Conservation (phyloP, 768 basidiomycete genomes). For the Boletellus ananas region DNA sequence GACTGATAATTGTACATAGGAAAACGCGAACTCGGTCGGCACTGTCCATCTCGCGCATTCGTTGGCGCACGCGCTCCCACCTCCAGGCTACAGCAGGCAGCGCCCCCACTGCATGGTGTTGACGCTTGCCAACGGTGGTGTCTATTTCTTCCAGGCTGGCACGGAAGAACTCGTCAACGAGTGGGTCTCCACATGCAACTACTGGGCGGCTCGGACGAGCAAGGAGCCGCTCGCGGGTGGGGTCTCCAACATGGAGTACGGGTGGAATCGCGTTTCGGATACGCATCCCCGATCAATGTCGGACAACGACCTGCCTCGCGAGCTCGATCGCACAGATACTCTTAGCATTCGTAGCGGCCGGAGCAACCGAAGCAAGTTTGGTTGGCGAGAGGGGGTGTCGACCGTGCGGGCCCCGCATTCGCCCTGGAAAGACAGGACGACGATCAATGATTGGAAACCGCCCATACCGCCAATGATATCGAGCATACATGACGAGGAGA, state of each 20-base stretch:
- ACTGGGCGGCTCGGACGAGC: slow-evolving; percentile 95
- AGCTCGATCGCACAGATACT: slow-evolving; percentile 52
- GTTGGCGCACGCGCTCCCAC: slow-evolving; percentile 79
- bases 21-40: slow-evolving; percentile 85
- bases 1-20: slow-evolving; percentile 40
- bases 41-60: slow-evolving; percentile 82
- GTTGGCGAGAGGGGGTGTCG: slow-evolving; percentile 63
- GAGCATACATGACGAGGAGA: slow-evolving; percentile 88
- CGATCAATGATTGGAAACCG: slow-evolving; percentile 92
- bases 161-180: slow-evolving; percentile 98
- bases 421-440: slow-evolving; percentile 72
- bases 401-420: slow-evolving; percentile 64
- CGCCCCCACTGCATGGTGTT: slow-evolving; percentile 95
- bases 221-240: slow-evolving; percentile 95
- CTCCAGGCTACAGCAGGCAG: slow-evolving; percentile 87
- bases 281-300: slow-evolving; percentile 52
- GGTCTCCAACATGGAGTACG: slow-evolving; percentile 99
- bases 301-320: slow-evolving; percentile 52
- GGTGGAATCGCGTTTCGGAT: slow-evolving; percentile 83
- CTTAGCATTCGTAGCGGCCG: slow-evolving; percentile 74
- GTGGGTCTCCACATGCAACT: slow-evolving; percentile 99
- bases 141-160: slow-evolving; percentile 98
- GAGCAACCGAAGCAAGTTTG: slow-evolving; percentile 70
- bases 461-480: slow-evolving; percentile 80
- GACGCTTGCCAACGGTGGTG: slow-evolving; percentile 80